A percentile compares a stretch with the other conserved stretches of the same genome.
Conservation (phyloP, 441 rosid species). For the Adansonia gregorii region DNA sequence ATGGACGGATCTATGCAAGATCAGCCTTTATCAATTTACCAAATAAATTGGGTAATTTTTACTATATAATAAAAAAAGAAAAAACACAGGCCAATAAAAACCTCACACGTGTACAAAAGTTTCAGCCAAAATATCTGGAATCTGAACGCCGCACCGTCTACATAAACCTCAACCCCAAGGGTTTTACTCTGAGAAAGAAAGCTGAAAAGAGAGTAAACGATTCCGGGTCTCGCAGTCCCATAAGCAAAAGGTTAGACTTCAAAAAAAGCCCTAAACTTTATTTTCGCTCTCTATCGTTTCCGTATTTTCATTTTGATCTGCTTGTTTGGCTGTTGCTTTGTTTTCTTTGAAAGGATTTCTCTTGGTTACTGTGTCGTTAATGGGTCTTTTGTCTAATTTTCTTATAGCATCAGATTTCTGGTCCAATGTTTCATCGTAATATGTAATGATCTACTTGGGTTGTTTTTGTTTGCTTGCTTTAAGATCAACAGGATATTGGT, state of each 20-base stretch:
- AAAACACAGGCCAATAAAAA: neutral
- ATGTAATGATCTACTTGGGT: neutral
- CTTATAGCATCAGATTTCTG: neutral
- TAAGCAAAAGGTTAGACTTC: neutral
- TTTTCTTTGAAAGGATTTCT: slow-evolving; percentile 10
- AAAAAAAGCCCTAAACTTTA: neutral
- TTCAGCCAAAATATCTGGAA: neutral
- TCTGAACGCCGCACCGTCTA: slow-evolving; percentile 12
- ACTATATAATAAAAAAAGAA: too few species aligned
- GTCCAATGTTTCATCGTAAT: neutral
- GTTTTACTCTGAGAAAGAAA: neutral
- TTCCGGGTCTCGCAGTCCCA: neutral
- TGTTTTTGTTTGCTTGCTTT: neutral
- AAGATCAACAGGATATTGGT: neutral
- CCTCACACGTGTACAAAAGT: neutral
- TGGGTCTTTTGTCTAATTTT: neutral
- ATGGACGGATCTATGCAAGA: too few species aligned
- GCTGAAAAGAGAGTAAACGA: too few species aligned
- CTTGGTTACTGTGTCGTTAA: neutral
- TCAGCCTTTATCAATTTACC: too few species aligned
- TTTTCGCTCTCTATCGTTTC: too few species aligned
- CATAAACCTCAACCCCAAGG: slow-evolving; percentile 23
- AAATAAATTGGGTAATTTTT: too few species aligned
- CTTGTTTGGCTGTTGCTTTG: neutral
- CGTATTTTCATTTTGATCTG: neutral